phyloP scores from a whole-genome alignment of 139 green algal genomes.

The Chlorella sorokiniana region DNA sequence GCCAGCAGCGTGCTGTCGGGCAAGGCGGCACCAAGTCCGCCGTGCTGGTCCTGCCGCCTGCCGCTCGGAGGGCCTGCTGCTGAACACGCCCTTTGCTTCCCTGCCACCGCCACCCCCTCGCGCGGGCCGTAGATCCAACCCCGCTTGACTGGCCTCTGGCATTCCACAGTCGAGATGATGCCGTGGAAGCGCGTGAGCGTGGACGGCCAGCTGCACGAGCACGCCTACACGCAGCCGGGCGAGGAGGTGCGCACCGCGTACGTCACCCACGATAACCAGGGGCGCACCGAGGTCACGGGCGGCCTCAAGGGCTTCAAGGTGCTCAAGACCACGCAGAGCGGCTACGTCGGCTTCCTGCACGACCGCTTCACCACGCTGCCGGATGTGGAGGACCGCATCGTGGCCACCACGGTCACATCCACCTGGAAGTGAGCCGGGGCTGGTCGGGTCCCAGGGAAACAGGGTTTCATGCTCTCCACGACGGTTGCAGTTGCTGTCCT shows the following conservation, averaged over 20 bases:
- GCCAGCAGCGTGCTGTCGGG: not conserved
- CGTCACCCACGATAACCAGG: conserved; percentile 62
- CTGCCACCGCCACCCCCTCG: not conserved
- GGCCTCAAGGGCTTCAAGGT: conserved; percentile 72
- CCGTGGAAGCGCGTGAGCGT: conserved; percentile 76
- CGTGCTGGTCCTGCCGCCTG: not conserved
- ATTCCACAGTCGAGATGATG: conserved; percentile 73
- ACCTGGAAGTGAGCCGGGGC: conserved; percentile 78
- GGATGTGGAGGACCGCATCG: conserved; percentile 86
- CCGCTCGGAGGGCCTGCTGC: not conserved
- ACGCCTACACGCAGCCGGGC: conserved; percentile 44
- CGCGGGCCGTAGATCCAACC: not conserved
- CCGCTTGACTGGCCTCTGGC: not conserved
- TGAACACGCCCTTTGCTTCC: conserved; percentile 7
- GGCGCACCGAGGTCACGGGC: conserved; percentile 61
- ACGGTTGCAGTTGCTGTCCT: too few species aligned
- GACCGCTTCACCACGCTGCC: conserved; percentile 91
- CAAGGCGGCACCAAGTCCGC: not conserved
- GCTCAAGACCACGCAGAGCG: conserved; percentile 93
- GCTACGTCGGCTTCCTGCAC: conserved; percentile 88
- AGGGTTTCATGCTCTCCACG: too few species aligned
- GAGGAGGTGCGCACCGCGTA: conserved; percentile 59
- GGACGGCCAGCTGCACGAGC: conserved; percentile 37
- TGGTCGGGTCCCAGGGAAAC: too few species aligned
- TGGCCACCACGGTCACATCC: conserved; percentile 83